These are phyloP conservation scores for Typha latifolia DNA, from an alignment of 176 grass and related monocot species.

Conservation along the genomic window DNA sequence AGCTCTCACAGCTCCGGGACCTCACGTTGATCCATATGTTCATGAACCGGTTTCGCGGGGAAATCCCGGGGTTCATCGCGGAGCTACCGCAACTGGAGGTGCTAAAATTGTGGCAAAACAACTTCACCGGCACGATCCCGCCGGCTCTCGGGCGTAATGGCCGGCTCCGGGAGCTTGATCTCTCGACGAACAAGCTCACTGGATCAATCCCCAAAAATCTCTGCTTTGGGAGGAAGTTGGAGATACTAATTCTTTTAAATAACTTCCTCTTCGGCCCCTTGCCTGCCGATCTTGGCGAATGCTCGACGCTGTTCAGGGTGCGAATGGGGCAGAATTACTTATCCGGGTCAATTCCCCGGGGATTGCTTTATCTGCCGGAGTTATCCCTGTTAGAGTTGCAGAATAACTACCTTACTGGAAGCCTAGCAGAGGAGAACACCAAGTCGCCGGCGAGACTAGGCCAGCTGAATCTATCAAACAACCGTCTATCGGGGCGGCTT, in stretches of 20 bases:
- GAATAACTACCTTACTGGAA: constrained; percentile 58
- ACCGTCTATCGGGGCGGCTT: constrained; percentile 48
- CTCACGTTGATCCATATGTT: constrained; percentile 63
- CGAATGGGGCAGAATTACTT: constrained; percentile 68
- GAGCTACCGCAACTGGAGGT: constrained; percentile 36
- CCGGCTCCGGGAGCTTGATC: constrained; percentile 56
- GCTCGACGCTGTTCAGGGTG: constrained; percentile 44
- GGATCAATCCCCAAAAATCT: constrained; percentile 50
- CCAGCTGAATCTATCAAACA: constrained; percentile 59
- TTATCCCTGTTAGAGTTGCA: constrained; percentile 54
- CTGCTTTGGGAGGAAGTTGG: constrained; percentile 37
- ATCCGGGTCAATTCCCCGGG: constrained; percentile 38
- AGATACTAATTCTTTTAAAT: constrained; percentile 73
- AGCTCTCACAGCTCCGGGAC: constrained; percentile 23
- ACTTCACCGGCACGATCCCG: constrained; percentile 56
- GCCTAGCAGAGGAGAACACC: constrained; percentile 17
- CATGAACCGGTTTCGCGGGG: constrained; percentile 63
- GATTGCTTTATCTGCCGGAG: constrained; percentile 69
- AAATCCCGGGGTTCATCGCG: constrained; percentile 36
- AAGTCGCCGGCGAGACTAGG: constrained; percentile 12
- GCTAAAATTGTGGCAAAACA: constrained; percentile 82
- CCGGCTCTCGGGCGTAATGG: constrained; percentile 25
- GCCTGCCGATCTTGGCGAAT: constrained; percentile 48
- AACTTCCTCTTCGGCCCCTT: constrained; percentile 63
- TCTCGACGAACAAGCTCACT: constrained; percentile 61